These are phyloP conservation scores for Tulasnella sp. DNA, from an alignment of 768 basidiomycete species.

Conservation along the genomic window DNA sequence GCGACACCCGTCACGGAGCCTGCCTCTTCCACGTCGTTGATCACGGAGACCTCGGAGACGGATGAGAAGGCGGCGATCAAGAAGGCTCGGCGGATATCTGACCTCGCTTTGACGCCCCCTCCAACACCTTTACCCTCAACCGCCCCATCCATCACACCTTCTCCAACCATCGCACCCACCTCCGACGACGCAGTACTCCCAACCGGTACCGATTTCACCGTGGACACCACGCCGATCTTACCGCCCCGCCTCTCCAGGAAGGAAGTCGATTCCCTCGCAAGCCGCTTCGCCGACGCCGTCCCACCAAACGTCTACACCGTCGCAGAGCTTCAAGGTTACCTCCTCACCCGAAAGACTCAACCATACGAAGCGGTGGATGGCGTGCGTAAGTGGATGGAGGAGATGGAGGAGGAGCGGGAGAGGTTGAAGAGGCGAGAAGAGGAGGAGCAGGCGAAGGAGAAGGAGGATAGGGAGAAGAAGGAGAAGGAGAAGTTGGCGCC, in stretches of 20 bases:
- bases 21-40: background rate
- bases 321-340: constrained; percentile 52
- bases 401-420: constrained; percentile 28
- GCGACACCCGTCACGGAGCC: constrained; percentile 18
- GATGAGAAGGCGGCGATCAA: background rate
- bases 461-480: constrained; percentile 25
- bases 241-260: background rate
- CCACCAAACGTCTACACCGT: constrained; percentile 44
- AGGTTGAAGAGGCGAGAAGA: constrained; percentile 30
- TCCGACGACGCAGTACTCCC: background rate
- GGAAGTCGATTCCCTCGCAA: constrained; percentile 27
- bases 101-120: background rate
- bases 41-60: background rate
- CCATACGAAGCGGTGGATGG: constrained; percentile 24
- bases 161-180: background rate
- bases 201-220: constrained; percentile 1
- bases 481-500: constrained; percentile 21
- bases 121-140: background rate
- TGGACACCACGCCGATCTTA: constrained; percentile 11
- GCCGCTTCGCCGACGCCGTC: constrained; percentile 33
- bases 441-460: constrained; percentile 23
- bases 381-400: constrained; percentile 35
- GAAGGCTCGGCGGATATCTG: constrained; percentile 7
- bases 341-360: constrained; percentile 32
- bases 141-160: background rate